Conservation (phyloP, 352 stramenopile species). For the Peronospora farinosa region DNA sequence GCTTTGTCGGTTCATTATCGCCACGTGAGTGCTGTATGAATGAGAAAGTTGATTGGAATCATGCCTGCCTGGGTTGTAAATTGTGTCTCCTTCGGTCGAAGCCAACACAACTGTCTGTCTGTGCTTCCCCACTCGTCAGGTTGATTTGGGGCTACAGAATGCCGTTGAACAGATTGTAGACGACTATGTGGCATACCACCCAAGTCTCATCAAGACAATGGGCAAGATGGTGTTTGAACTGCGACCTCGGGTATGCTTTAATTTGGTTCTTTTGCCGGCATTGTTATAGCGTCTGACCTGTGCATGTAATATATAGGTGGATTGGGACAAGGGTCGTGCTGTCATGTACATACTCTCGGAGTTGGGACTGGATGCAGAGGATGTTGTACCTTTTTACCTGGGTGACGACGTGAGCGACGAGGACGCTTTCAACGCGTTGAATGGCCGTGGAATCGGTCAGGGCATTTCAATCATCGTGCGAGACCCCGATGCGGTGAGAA, state of each 20-base stretch:
- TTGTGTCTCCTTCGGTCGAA: conserved; percentile 6
- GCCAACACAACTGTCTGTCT: conserved; percentile 18
- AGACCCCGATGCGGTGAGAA: conserved; percentile 45
- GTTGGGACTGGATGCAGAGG: conserved; percentile 51
- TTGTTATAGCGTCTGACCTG: background rate
- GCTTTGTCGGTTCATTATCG: conserved; percentile 77
- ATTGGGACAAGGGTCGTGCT: conserved; percentile 71
- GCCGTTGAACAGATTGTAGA: conserved; percentile 86
- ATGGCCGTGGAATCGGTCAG: conserved; percentile 36
- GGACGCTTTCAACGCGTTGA: conserved; percentile 53
- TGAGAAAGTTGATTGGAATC: conserved; percentile 3
- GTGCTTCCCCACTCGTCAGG: conserved; percentile 22
- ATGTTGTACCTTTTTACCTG: conserved; percentile 77
- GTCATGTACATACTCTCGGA: conserved; percentile 70
- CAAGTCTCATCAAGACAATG: conserved; percentile 53
- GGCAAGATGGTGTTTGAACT: conserved; percentile 79
- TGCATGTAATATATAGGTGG: conserved; percentile 28
- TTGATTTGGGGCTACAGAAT: conserved; percentile 36
- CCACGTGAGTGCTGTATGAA: conserved; percentile 33
- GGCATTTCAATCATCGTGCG: conserved; percentile 61
- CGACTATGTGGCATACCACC: conserved; percentile 46
- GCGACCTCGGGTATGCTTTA: conserved; percentile 35
- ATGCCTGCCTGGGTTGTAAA: conserved; percentile 9
- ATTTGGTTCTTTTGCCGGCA: background rate
- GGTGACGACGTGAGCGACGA: conserved; percentile 80